These are phyloP conservation scores for Pythium brachiatum DNA, from an alignment of 352 stramenopile genomes.

Conservation along the genomic window DNA sequence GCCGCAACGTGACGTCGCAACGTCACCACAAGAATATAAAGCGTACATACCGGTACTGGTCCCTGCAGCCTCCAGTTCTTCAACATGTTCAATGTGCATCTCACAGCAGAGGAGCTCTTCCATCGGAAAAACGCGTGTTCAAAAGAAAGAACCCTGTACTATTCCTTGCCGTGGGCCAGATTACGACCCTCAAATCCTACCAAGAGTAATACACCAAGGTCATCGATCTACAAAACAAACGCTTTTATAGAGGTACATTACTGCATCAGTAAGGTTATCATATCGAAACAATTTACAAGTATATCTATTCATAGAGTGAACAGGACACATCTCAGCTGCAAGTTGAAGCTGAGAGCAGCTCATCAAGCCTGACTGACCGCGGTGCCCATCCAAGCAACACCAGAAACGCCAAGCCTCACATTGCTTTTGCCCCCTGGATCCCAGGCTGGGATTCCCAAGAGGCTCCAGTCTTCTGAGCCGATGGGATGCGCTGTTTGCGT, in stretches of 20 bases:
- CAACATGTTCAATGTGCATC: not conserved
- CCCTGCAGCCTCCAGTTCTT: not conserved
- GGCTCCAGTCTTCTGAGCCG: too few species aligned
- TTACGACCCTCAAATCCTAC: too few species aligned
- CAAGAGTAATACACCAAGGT: not conserved
- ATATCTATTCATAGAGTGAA: not conserved
- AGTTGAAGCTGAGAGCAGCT: conserved; percentile 8
- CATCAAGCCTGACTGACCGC: not conserved
- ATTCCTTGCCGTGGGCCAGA: too few species aligned
- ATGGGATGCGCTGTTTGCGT: not conserved
- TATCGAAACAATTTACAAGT: not conserved
- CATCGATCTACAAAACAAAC: too few species aligned
- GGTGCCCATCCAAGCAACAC: not conserved
- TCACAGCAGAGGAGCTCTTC: not conserved
- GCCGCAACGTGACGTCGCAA: not conserved
- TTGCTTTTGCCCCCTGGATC: too few species aligned
- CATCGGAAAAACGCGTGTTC: not conserved
- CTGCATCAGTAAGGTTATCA: too few species aligned
- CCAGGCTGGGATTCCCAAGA: too few species aligned
- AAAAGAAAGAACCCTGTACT: not conserved
- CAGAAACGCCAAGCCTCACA: too few species aligned
- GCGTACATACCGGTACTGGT: not conserved
- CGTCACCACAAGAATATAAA: not conserved
- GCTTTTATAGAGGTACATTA: too few species aligned
- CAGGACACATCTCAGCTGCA: not conserved